Percentiles rank a stretch among this genome's conserved stretches.
phyloP scores from a whole-genome alignment of 768 basidiomycete genomes.

The Hydnomerulius pinastri region DNA sequence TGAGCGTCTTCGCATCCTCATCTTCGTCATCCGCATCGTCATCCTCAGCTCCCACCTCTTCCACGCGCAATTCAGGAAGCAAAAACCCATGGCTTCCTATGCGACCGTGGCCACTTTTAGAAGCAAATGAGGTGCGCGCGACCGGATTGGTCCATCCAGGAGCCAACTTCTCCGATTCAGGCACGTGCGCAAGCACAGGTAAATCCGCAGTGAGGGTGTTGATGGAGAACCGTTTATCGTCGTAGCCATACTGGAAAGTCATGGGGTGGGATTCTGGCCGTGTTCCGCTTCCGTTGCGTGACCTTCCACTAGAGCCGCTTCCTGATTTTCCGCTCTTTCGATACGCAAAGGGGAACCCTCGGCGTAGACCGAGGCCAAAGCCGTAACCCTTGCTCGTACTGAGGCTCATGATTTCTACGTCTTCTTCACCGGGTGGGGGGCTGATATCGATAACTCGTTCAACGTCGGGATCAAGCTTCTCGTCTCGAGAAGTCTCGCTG shows the following conservation, averaged over 20 bases:
- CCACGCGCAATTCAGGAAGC: conserved; percentile 23
- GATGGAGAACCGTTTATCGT: conserved; percentile 32
- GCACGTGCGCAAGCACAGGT: conserved; percentile 16
- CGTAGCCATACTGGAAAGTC: conserved; percentile 19
- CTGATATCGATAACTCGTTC: conserved; percentile 10
- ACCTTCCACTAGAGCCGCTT: conserved; percentile 20
- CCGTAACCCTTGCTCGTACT: conserved; percentile 36
- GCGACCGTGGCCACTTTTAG: conserved; percentile 9
- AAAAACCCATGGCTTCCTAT: conserved; percentile 13
- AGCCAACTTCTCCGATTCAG: conserved; percentile 35
- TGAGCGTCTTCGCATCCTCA: conserved; percentile 32
- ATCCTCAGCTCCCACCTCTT: conserved; percentile 16
- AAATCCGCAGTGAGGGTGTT: conserved; percentile 21
- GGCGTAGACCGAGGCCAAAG: conserved; percentile 34
- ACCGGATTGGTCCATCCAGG: conserved; percentile 33
- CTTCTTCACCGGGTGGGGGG: conserved; percentile 22
- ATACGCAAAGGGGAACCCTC: conserved; percentile 24
- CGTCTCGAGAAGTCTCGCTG: background rate
- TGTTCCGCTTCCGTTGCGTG: conserved; percentile 8
- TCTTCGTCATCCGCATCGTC: conserved; percentile 23
- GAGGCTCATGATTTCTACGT: conserved; percentile 25
- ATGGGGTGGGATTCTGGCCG: conserved; percentile 24
- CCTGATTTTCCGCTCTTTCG: conserved; percentile 25
- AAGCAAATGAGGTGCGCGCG: conserved; percentile 12
- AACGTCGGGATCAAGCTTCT: conserved; percentile 6